These are phyloP conservation scores for Colletotrichum simmondsii DNA, from an alignment of 2,329 filamentous ascomycete species.

Conservation along the genomic window DNA sequence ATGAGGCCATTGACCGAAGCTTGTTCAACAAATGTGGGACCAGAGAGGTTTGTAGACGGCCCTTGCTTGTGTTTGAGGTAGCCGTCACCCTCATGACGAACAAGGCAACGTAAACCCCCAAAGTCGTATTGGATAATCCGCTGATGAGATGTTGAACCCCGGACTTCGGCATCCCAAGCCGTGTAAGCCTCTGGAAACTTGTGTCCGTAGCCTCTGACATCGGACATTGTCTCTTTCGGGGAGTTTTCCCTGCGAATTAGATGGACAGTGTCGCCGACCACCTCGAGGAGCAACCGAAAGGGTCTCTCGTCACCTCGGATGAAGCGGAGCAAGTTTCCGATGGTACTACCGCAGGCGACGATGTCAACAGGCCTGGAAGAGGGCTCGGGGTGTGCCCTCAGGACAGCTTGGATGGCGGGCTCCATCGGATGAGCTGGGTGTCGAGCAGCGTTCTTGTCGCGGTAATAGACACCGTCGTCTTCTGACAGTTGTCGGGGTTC, in stretches of 20 bases:
- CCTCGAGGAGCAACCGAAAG: slow-evolving; percentile 70
- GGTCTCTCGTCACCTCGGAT: slow-evolving; percentile 52
- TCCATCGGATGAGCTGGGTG: slow-evolving; percentile 62
- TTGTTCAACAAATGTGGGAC: background rate
- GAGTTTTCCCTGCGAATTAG: slow-evolving; percentile 71
- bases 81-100: slow-evolving; percentile 70
- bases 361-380: slow-evolving; percentile 57
- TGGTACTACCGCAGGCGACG: slow-evolving; percentile 68
- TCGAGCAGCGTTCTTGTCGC: slow-evolving; percentile 64
- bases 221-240: slow-evolving; percentile 64
- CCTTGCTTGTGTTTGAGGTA: slow-evolving; percentile 50
- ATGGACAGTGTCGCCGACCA: slow-evolving; percentile 67
- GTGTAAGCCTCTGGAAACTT: slow-evolving; percentile 76
- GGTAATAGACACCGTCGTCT: slow-evolving; percentile 62
- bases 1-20: background rate
- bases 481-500: slow-evolving; percentile 46
- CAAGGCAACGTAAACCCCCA: slow-evolving; percentile 59
- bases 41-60: too few species aligned
- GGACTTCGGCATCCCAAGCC: slow-evolving; percentile 66
- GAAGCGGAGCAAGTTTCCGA: slow-evolving; percentile 72
- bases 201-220: slow-evolving; percentile 72
- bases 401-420: slow-evolving; percentile 52
- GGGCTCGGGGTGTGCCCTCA: slow-evolving; percentile 49
- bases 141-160: slow-evolving; percentile 70
- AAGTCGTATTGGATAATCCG: slow-evolving; percentile 69